A percentile compares a stretch with the other conserved stretches of the same genome.
phyloP scores from a whole-genome alignment of 2,329 filamentous ascomycete species.

The Nothopassalora personata region DNA sequence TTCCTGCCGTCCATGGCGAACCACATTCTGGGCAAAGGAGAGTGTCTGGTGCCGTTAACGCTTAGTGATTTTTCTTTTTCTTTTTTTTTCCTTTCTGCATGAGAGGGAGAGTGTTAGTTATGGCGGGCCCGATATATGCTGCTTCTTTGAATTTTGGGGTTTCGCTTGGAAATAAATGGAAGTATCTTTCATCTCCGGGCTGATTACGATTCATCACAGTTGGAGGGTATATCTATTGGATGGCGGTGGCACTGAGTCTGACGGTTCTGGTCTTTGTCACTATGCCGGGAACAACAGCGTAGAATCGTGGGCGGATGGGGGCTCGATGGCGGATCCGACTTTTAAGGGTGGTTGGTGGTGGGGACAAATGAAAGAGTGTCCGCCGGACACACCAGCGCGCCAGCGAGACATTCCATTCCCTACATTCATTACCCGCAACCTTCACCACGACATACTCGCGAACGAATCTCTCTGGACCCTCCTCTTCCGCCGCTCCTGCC shows the following conservation, averaged over 20 bases:
- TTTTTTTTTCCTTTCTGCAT: slow-evolving; percentile 52
- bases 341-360: no score
- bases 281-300: slow-evolving; percentile 55
- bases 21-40: slow-evolving; percentile 17
- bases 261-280: slow-evolving; percentile 49
- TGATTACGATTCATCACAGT: slow-evolving; percentile 46
- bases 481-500: slow-evolving; percentile 48
- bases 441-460: slow-evolving; percentile 43
- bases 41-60: slow-evolving; percentile 46
- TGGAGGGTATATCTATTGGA: slow-evolving; percentile 52
- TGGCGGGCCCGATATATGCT: slow-evolving; percentile 42
- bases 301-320: slow-evolving; percentile 21
- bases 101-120: slow-evolving; percentile 50
- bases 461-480: slow-evolving; percentile 46
- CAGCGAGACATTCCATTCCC: no score
- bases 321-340: slow-evolving; percentile 10
- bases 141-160: slow-evolving; percentile 27
- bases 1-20: no score
- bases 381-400: no score
- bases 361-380: no score
- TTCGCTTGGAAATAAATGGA: slow-evolving; percentile 28
- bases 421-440: no score
- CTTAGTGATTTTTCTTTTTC: slow-evolving; percentile 51
- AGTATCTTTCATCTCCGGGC: slow-evolving; percentile 33
- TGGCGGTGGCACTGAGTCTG: slow-evolving; percentile 45